Percentiles rank a stretch among this genome's conserved stretches.
Conservation (phyloP, 139 green algal genomes). For the Chlorella sp. region DNA sequence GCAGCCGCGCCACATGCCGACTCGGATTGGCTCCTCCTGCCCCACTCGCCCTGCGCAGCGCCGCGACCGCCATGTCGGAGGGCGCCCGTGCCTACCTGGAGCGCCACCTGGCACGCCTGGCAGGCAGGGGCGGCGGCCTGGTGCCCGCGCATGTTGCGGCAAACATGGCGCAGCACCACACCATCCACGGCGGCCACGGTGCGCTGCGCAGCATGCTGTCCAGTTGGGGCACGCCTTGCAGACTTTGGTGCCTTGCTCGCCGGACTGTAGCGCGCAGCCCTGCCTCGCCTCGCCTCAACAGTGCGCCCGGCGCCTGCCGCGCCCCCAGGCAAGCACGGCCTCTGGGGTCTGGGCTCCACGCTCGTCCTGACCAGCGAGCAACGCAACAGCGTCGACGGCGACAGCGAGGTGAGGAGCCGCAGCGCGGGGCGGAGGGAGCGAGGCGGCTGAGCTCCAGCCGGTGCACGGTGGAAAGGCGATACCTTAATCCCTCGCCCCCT, state of each 20-base stretch:
- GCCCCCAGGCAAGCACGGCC: constrained; percentile 41
- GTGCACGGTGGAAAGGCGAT: too few species aligned
- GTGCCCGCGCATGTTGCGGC: constrained; percentile 27
- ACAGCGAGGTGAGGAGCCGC: background rate
- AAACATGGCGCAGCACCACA: constrained; percentile 38
- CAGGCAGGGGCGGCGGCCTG: constrained; percentile 25
- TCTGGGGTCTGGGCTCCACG: constrained; percentile 42
- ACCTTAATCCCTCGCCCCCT: background rate
- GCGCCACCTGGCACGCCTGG: constrained; percentile 24
- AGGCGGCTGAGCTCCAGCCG: too few species aligned
- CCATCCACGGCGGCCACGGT: constrained; percentile 27
- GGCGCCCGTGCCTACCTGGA: constrained; percentile 38
- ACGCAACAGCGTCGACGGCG: background rate
- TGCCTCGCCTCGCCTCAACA: too few species aligned
- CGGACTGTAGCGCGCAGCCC: too few species aligned
- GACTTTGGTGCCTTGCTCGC: too few species aligned
- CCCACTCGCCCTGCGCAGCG: constrained; percentile 22
- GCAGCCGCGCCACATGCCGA: too few species aligned
- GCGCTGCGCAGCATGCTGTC: too few species aligned
- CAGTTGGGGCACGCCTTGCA: too few species aligned
- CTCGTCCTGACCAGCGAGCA: constrained; percentile 39
- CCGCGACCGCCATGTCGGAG: constrained; percentile 16
- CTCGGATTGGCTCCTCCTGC: too few species aligned
- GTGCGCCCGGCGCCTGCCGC: constrained; percentile 6
- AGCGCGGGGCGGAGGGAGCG: too few species aligned